phyloP scores from a whole-genome alignment of 768 basidiomycete genomes.

The Macrolepiota dolichaula region DNA sequence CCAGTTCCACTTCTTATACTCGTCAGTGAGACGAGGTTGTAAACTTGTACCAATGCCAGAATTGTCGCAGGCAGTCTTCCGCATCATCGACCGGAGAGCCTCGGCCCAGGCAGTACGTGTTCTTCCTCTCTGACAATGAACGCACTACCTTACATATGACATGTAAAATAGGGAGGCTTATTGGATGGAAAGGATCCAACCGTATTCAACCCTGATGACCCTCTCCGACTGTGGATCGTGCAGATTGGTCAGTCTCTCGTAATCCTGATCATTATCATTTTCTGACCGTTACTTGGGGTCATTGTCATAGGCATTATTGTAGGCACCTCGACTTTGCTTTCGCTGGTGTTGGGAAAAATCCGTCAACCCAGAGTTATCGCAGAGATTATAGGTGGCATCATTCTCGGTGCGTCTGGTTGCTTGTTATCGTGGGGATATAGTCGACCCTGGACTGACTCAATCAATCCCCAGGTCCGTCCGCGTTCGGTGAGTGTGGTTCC shows the following conservation, averaged over 20 bases:
- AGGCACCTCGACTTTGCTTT: slow-evolving; percentile 70
- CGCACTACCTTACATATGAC: not conserved
- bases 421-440: not conserved
- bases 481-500: slow-evolving; percentile 30
- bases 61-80: slow-evolving; percentile 33
- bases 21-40: not conserved
- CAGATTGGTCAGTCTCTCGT: slow-evolving; percentile 57
- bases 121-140: not conserved
- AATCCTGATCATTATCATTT: not conserved
- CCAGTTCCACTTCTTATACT: too few relatives aligned
- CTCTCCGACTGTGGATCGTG: slow-evolving; percentile 73
- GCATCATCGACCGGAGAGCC: slow-evolving; percentile 31
- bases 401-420: slow-evolving; percentile 52
- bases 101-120: slow-evolving; percentile 38
- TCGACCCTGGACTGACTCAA: not conserved
- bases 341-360: slow-evolving; percentile 66
- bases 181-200: slow-evolving; percentile 75
- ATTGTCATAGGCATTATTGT: slow-evolving; percentile 70
- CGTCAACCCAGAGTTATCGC: slow-evolving; percentile 86
- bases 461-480: slow-evolving; percentile 41
- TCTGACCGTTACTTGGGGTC: slow-evolving; percentile 11
- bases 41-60: slow-evolving; percentile 26
- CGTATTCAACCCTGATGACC: slow-evolving; percentile 60
- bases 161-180: slow-evolving; percentile 57
- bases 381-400: slow-evolving; percentile 83